Evolutionary conservation across 495 filamentous ascomycete species (phyloP), one percentile per base, ranked within the genome.

Genomic region (Penicillium canescens): DNA sequence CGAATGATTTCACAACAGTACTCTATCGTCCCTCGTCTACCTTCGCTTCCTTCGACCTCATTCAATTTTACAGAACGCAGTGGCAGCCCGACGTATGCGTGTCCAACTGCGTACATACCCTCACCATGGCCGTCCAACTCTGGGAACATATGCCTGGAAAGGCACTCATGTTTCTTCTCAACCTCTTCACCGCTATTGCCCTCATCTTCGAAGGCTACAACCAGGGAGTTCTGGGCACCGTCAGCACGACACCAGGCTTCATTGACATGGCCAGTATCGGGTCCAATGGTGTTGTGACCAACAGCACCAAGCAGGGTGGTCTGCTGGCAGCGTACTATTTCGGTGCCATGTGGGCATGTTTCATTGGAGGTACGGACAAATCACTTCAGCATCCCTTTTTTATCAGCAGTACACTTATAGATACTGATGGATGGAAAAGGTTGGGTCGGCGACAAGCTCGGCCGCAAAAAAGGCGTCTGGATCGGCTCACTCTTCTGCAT

Each of bases 291-390:
- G 38, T 50, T 6, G 38, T 50, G 12, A 50, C 47, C 42, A 54
- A 56, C 26, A 50, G 55, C 12, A 57, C 55, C 16, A 41, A 54
- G 31, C 44, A 59, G 33, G 69, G 69, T 40, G 62, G 61, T 16
- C 60, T 69, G 20, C 58, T 63, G 11, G 62, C 61, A 14, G 57
- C 64, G n/a, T 72, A 67, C 50, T 59, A 68, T 41, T 56, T 72
- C 36, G 69, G 69, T n/a, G 65, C 66, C 35, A 60, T 70, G 40
- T 37, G 61, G 13, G 69, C 60, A 16, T 62, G 66, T 9, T 57
- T 70, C 38, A 14, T 62, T n/a, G 63, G 63, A n/a, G n/a, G n/a
- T n/a, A n/a, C n/a, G n/a, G n/a, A n/a, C n/a, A n/a, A n/a, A n/a
- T n/a, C n/a, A n/a, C n/a, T n/a, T n/a, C n/a, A n/a, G n/a, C n/a